Base-by-base conservation (phyloP, 208 protist species). In the Zelonia costaricensis region DNA sequence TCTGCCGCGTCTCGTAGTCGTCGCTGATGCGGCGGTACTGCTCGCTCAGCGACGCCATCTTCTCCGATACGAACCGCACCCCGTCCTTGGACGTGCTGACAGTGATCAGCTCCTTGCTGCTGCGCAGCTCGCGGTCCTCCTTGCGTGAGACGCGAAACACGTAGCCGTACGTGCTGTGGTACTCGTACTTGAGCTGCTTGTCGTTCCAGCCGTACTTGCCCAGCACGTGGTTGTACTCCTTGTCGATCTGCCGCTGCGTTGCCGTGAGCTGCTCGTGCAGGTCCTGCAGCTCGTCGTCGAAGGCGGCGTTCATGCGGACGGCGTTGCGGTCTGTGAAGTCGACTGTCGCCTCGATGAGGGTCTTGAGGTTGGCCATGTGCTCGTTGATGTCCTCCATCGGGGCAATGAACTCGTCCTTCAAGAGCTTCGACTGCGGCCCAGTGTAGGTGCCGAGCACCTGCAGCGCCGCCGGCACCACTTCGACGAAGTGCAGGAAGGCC, bases 41-140 rank as follows among this genome's bases (percentile, higher is more conserved):
- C 16, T 93, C 83, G 62, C 68, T 94, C n/a, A 97, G 84, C 5
- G 83, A 56, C 12, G 93, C 77, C 31, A 96, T 87, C 56, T 89
- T 72, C 20, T 94, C 80, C 1, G 80, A 85, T 3, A 86, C 94
- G 70, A 99, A 99, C n/a, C 92, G 83, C 10, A 98, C 86, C 39
- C 95, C 95, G 70, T 98, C 95, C 76, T 99, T 98, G 35, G 88
- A 79, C 13, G 96, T 98, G 62, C 80, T 86, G 0, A 97, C 33
- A 4, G 71, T 88, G 9, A 80, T 85, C 38, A 97, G 84, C 54
- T 85, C 68, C 40, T 88, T 79, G 65, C 68, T 91, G 20, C 67
- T 74, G 28, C 94, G 92, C 62, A 98, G 80, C 63, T 90, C 60
- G 3, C 86, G 86, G 54, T 98, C 93, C 58, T 97, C 88, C 64